phyloP scores from a whole-genome alignment of 1,284 basidiomycete genomes.

The Inonotus obliquus region DNA sequence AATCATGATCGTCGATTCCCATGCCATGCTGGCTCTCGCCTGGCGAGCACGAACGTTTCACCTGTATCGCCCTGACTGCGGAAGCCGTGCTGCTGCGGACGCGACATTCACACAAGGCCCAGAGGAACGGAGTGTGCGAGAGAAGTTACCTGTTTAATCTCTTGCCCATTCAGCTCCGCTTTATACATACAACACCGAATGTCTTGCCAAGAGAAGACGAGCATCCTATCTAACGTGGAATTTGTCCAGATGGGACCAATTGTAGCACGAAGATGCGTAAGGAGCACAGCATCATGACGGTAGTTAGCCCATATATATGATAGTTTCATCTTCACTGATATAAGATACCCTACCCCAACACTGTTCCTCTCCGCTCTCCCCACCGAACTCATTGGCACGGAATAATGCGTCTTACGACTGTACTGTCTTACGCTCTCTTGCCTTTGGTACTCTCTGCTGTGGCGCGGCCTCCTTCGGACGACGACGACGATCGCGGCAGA shows the following conservation, averaged over 20 bases:
- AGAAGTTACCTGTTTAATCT: conserved; percentile 7
- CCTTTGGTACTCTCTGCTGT: not conserved
- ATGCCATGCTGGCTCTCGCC: no score
- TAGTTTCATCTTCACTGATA: not conserved
- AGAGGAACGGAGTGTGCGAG: conserved; percentile 9
- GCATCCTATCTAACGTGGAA: not conserved
- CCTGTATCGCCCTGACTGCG: conserved; percentile 1
- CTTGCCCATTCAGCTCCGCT: not conserved
- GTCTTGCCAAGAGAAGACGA: not conserved
- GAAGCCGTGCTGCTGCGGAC: not conserved
- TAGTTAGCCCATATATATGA: not conserved
- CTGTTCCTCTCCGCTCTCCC: not conserved
- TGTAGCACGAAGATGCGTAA: not conserved
- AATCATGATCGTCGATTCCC: no score
- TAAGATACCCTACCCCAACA: not conserved
- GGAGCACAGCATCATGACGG: not conserved
- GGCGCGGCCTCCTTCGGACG: not conserved
- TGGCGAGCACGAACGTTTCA: not conserved
- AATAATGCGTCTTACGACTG: conserved; percentile 8
- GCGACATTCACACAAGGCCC: not conserved
- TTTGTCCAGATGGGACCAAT: not conserved
- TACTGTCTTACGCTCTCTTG: conserved; percentile 1
- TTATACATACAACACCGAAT: not conserved
- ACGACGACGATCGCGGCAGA: not conserved
- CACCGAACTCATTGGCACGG: not conserved